Percentiles rank a stretch among this genome's conserved stretches.
phyloP scores from a whole-genome alignment of 2,329 filamentous ascomycete species.

The Cercospora beticola region DNA sequence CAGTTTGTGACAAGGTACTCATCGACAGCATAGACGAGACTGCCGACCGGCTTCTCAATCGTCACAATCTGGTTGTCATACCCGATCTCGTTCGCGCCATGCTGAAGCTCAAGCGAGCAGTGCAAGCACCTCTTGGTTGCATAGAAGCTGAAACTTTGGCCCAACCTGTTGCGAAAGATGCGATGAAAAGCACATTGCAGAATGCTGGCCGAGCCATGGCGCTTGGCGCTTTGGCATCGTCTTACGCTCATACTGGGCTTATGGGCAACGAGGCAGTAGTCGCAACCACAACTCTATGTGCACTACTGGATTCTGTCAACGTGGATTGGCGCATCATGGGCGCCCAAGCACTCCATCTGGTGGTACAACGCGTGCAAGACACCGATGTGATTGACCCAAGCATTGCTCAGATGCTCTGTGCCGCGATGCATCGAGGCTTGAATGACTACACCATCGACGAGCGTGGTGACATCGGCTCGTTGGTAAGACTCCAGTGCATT shows the following conservation, averaged over 20 bases:
- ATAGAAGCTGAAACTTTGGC: constrained; percentile 24
- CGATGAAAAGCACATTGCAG: constrained; percentile 42
- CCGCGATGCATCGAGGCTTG: constrained; percentile 49
- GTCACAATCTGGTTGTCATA: constrained; percentile 32
- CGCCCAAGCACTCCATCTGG: constrained; percentile 41
- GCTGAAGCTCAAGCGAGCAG: constrained; percentile 18
- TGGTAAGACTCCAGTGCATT: constrained; percentile 78
- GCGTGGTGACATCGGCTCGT: constrained; percentile 84
- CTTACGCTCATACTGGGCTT: constrained; percentile 21
- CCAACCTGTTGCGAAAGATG: constrained; percentile 32
- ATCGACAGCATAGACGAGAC: constrained; percentile 21
- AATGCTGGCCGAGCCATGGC: constrained; percentile 48
- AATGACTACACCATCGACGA: constrained; percentile 91
- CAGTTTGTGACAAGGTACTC: background rate
- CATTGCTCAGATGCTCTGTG: constrained; percentile 29
- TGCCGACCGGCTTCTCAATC: constrained; percentile 30
- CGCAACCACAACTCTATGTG: constrained; percentile 40
- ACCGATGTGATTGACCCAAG: constrained; percentile 3
- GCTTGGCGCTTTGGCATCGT: constrained; percentile 40
- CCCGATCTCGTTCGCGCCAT: constrained; percentile 28
- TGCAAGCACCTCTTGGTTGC: constrained; percentile 22
- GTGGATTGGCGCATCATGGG: constrained; percentile 49
- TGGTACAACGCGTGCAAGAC: constrained; percentile 8
- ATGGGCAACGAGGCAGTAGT: constrained; percentile 21
- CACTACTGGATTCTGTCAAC: constrained; percentile 31